Base-by-base conservation (phyloP, 306 rosid species). In the Medicago ruthenica region DNA sequence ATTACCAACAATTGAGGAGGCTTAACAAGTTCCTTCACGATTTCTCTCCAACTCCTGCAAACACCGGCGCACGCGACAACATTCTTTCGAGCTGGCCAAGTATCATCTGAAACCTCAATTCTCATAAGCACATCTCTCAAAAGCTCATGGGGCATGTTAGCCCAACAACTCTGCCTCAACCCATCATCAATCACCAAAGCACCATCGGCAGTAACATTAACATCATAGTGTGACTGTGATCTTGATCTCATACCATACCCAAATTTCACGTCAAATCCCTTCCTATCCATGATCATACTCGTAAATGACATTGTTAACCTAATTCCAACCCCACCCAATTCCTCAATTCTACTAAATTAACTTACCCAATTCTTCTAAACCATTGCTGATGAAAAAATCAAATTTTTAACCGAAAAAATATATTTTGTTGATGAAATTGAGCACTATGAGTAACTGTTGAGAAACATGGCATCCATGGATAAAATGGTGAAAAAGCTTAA, bases 81-180 rank as follows among this genome's bases (percentile, higher is more conserved):
- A 20, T 78, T 78, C 81, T 83, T 86, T 51, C 99, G 82, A 9
- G 83, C 75, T 47, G 98, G 99, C 99, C 99, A 92, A 1, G 86
- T 76, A 74, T 85, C 89, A 66, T 95, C 93, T 54, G 99, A 90
- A 5, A 84, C 83, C 85, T 95, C 99, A 12, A 95, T 90, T 80
- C 97, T 89, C 80, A 92, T 79, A 4, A 95, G 80, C 70, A 95
- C 97, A 66, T 95, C 99, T 71, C 97, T 87, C 81, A 92, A 65
- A 70, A 95, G 90, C 96, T 95, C 99, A 8, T 80, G 92, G 0
- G 99, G 99, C 97, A 95, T 90, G 73, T 86, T 83, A 65, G 93
- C 97, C 99, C 99, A 95, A 75, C 93, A 95, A 82, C 99, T 95
- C 86, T 95, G 97, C 79, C 80, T 86, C 92, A 92, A 87, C 7